These are phyloP conservation scores for Backusella westeae DNA, from an alignment of 192 early-diverging fungal species.

Conservation along the genomic window DNA sequence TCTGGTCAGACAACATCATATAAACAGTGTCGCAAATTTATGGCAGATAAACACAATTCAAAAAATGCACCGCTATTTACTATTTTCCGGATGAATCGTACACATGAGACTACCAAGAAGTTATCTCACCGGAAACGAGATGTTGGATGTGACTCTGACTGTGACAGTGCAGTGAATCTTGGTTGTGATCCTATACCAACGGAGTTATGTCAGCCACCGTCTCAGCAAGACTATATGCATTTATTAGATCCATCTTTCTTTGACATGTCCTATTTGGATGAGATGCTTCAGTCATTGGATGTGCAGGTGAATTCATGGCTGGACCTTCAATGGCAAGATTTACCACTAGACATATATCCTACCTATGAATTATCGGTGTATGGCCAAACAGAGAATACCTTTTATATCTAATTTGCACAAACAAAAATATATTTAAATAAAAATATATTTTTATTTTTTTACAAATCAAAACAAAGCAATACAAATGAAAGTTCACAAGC, in stretches of 20 bases:
- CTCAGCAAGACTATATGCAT: not conserved
- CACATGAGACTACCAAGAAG: not conserved
- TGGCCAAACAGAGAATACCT: not conserved
- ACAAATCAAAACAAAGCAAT: no score
- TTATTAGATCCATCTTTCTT: not conserved
- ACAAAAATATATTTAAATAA: not conserved
- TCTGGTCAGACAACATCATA: not conserved
- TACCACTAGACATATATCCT: not conserved
- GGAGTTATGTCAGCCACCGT: not conserved
- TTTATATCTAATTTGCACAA: not conserved
- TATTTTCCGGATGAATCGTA: slow-evolving; percentile 20
- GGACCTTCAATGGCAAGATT: not conserved
- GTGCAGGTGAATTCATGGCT: not conserved
- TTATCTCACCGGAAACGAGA: not conserved
- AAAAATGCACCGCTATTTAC: slow-evolving; percentile 21
- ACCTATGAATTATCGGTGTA: not conserved
- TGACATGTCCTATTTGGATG: not conserved
- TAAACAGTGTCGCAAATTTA: not conserved
- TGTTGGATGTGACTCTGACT: not conserved
- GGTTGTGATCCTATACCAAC: not conserved
- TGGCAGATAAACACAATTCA: not conserved
- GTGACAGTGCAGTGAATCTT: slow-evolving; percentile 9
- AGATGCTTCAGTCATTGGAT: not conserved
- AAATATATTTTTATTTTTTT: no score
- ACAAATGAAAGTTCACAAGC: no score